Base-by-base conservation (phyloP, 768 basidiomycete species). In the Lentinula guzmanii region DNA sequence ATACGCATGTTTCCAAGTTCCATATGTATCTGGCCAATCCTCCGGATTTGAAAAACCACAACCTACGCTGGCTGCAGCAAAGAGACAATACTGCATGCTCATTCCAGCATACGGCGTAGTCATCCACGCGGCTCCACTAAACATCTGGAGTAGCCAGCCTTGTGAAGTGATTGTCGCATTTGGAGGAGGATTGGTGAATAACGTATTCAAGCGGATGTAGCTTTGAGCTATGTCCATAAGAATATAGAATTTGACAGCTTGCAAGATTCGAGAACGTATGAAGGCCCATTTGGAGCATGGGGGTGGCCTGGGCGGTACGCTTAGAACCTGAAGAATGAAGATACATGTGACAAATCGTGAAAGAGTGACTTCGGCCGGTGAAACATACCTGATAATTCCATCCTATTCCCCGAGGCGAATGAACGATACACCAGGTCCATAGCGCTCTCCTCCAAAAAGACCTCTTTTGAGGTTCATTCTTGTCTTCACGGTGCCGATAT, bases 361-460 rank as follows among this genome's bases (percentile, higher is more conserved):
- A 21, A 13, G 37, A n/a, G n/a, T 37, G 28, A 15, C 39, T 9
- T 28, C 24, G 54, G 43, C 18, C 31, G 18, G 33, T 8, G 57
- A 34, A 21, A 62, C 57, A 13, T 28, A 67, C 67, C 53, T 66
- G 58, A 39, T 64, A 64, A 53, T 65, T 67, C 65, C 64, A 69
- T 37, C 68, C 62, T 42, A 69, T 58, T 8, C 65, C 64, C 54
- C 69, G 65, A 7, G 61, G 63, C 18, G 60, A 65, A 28, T 52
- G 48, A 24, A 61, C 55, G 15, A 68, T 50, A 53, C 61, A 60
- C 31, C 37, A 48, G 3, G 67, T 43, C 68, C 68, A 70, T 28
- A 59, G 56, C 15, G 65, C 13, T 34, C 67, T 63, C 41, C 61
- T 46, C 18, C 58, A 57, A 8, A 69, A 43, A 6, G 65, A 45